Evolutionary conservation across 805 yeast genomes (phyloP).

Genomic region (Schwanniomyces occidentalis): DNA sequence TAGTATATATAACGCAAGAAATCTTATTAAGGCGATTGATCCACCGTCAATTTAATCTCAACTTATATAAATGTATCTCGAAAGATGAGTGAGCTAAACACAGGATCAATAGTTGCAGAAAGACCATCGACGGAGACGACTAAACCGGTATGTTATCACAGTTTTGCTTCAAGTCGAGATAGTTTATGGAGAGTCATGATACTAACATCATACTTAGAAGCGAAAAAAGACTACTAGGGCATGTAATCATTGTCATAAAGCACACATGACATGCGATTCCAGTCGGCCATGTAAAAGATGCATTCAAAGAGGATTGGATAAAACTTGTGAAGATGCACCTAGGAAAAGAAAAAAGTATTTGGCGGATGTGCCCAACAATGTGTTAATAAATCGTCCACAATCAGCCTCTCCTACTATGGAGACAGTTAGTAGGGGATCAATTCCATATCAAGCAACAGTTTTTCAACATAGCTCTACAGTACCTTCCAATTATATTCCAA

Average conservation of each 20-base stretch:
- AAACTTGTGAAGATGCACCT: slow-evolving; percentile 85
- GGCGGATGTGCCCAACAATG: slow-evolving; percentile 51
- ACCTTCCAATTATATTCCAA: slow-evolving; percentile 6
- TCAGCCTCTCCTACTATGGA: slow-evolving; percentile 4
- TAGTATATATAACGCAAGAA: too few relatives aligned
- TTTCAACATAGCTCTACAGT: slow-evolving; percentile 15
- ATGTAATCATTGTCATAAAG: slow-evolving; percentile 85
- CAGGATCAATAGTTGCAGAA: background rate
- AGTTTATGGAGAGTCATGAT: background rate
- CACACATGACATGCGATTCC: slow-evolving; percentile 91
- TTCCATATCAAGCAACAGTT: slow-evolving; percentile 11
- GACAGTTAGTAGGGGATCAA: background rate
- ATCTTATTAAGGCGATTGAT: too few relatives aligned
- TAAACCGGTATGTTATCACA: slow-evolving; percentile 5
- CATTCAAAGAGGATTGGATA: slow-evolving; percentile 61
- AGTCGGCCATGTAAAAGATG: slow-evolving; percentile 84
- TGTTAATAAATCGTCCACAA: slow-evolving; percentile 9
- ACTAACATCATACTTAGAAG: slow-evolving; percentile 26
- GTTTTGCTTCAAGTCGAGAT: background rate
- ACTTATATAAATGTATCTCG: too few relatives aligned
- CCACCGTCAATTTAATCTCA: too few relatives aligned
- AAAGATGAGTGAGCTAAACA: slow-evolving; percentile 1
- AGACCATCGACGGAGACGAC: background rate
- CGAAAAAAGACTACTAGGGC: slow-evolving; percentile 78
- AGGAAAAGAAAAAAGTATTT: slow-evolving; percentile 82